Base-by-base conservation (phyloP, 208 protist species). In the Crithidia fasciculata region DNA sequence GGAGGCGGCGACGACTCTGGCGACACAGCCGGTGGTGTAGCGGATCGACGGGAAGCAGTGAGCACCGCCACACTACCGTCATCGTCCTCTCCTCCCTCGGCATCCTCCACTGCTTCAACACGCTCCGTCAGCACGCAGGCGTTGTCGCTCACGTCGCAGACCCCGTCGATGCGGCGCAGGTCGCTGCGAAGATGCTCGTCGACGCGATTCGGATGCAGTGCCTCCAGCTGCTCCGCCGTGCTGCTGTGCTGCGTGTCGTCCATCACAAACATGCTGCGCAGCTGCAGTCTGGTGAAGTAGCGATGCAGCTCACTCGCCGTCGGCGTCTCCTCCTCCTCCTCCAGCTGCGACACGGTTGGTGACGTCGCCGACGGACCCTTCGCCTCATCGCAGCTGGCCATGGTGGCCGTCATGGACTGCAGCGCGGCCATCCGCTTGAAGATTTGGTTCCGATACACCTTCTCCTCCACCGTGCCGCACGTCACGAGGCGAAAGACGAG, bases 361-460 rank as follows among this genome's bases (percentile, higher is more conserved):
- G 18, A 16, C 45, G 44, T 15, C 39, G 12, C 8, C 45, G 45
- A 9, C 3, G 15, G 5, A 5, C 28, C 12, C 41, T 54, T 60
- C 16, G 8, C 66, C 4, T 49, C 57, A 16, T 37, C 16, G n/a
- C 12, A 9, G 2, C 2, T 50, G 39, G 16, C 44, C 45, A 58
- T 2, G 5, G 47, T 36, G 2, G 41, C 52, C 8, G 49, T 28
- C 52, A 77, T 85, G 8, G 80, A 77, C 74, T 96, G 89, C 70
- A 80, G 78, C 8, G 91, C 87, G 8, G 91, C 89, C 79, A 91
- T 94, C 45, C 90, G 85, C 74, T 99, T 99, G 80, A 98, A 99
- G 1, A 99, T 89, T 81, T 99, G 98, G 66, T 98, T 96, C 61
- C 99, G 95, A 80, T 99, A 99, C 16, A 99, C 92, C 75, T 99